A percentile compares a stretch with the other conserved stretches of the same genome.
These are phyloP conservation scores for Patellifolia procumbens DNA, from an alignment of 179 eudicot species.

Conservation along the genomic window DNA sequence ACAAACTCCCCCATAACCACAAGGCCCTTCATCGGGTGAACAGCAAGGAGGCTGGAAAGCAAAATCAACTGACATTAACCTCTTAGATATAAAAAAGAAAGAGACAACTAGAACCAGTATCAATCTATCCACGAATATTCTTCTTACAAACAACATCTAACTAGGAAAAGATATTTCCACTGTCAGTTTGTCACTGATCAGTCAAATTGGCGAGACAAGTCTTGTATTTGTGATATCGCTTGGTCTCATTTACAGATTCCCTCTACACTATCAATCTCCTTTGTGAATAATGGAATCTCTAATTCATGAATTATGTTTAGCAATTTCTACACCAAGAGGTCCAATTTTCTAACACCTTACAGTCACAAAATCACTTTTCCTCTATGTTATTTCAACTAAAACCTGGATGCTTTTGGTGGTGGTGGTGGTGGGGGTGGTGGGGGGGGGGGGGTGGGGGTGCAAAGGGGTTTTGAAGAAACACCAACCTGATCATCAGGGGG, in stretches of 20 bases:
- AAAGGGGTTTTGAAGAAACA: constrained; percentile 17
- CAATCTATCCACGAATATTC: background rate
- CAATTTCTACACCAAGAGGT: background rate
- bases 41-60: constrained; percentile 92
- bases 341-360: background rate
- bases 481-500: constrained; percentile 98
- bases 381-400: background rate
- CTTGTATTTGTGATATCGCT: background rate
- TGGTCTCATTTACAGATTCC: background rate
- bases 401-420: background rate
- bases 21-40: constrained; percentile 59
- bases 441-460: too few species aligned
- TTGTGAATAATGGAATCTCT: background rate
- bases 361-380: background rate
- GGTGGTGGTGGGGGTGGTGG: too few species aligned
- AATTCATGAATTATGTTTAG: background rate
- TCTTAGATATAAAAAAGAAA: background rate
- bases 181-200: background rate
- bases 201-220: background rate
- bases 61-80: constrained; percentile 12
- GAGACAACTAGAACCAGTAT: background rate
- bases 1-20: constrained; percentile 69
- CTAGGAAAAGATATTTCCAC: background rate
- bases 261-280: background rate
- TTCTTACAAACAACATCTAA: background rate